Conservation (phyloP, 441 rosid species). For the Viola pubescens region DNA sequence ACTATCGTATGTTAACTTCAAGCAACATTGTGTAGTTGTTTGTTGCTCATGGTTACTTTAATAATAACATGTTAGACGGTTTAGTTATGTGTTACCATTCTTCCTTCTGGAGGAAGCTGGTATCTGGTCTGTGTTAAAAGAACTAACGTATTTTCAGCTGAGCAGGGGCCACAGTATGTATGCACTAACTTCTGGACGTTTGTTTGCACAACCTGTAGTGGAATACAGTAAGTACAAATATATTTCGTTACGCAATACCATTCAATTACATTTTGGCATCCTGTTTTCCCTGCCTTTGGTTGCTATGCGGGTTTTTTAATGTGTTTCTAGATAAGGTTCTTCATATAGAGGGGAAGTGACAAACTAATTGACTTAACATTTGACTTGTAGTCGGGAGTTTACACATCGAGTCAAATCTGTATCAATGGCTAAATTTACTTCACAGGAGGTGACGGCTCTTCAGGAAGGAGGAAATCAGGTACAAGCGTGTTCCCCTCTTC, state of each 20-base stretch:
- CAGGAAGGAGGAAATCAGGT: conserved; percentile 96
- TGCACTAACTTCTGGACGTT: conserved; percentile 96
- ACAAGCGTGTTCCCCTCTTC: conserved; percentile 4
- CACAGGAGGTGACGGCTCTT: conserved; percentile 79
- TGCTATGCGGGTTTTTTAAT: conserved; percentile 4
- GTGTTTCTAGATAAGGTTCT: background rate
- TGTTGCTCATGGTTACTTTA: too few relatives aligned
- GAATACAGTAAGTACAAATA: conserved; percentile 73
- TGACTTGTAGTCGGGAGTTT: conserved; percentile 68
- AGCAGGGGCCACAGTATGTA: conserved; percentile 98
- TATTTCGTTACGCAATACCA: conserved; percentile 1
- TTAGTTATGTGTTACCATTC: background rate
- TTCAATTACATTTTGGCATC: conserved; percentile 7
- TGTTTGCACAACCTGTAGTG: conserved; percentile 93
- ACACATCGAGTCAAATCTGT: conserved; percentile 92
- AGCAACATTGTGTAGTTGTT: background rate
- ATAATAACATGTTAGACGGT: too few relatives aligned
- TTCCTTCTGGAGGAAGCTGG: conserved; percentile 7
- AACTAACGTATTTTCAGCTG: conserved; percentile 21
- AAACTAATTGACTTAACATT: conserved; percentile 14
- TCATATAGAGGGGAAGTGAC: conserved; percentile 3
- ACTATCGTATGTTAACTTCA: too few relatives aligned
- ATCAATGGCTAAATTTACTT: conserved; percentile 89
- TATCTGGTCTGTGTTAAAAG: conserved; percentile 1
- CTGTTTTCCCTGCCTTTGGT: conserved; percentile 5